Conservation (phyloP, 2,329 filamentous ascomycete genomes). For the Cladophialophora psammophila region DNA sequence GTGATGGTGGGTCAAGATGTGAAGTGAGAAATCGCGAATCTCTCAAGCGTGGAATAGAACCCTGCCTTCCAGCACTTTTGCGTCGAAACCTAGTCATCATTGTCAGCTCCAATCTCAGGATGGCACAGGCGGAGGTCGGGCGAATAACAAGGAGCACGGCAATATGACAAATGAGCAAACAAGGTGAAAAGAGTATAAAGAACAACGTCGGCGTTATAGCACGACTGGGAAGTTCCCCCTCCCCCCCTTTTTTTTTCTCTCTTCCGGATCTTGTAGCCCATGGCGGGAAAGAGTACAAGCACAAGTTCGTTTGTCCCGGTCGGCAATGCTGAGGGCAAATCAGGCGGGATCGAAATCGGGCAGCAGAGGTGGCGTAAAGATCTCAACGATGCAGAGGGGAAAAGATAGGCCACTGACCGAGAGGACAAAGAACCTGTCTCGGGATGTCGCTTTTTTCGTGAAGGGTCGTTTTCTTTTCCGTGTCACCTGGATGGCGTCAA, state of each 20-base stretch:
- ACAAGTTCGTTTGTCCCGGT: slow-evolving; percentile 18
- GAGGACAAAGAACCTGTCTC: slow-evolving; percentile 39
- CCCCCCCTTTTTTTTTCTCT: not conserved
- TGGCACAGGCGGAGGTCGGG: not conserved
- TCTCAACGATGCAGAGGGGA: slow-evolving; percentile 21
- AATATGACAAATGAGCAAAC: slow-evolving; percentile 6
- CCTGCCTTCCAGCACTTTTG: slow-evolving; percentile 29
- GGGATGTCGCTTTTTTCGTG: slow-evolving; percentile 30
- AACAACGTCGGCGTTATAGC: slow-evolving; percentile 8
- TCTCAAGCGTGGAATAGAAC: slow-evolving; percentile 13
- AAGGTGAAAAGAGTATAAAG: slow-evolving; percentile 3
- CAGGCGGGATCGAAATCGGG: slow-evolving; percentile 30
- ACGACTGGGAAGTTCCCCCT: slow-evolving; percentile 17
- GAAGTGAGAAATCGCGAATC: slow-evolving; percentile 29
- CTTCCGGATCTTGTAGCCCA: slow-evolving; percentile 10
- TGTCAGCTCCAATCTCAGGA: slow-evolving; percentile 23
- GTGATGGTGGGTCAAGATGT: slow-evolving; percentile 36
- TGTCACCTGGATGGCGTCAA: slow-evolving; percentile 32
- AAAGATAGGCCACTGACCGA: slow-evolving; percentile 31
- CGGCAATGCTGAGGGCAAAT: slow-evolving; percentile 9
- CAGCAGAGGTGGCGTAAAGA: slow-evolving; percentile 15
- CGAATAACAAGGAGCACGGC: slow-evolving; percentile 2
- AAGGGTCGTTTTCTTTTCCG: slow-evolving; percentile 22
- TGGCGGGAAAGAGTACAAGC: slow-evolving; percentile 11
- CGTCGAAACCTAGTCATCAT: slow-evolving; percentile 36